Base-by-base conservation (phyloP, 2,329 filamentous ascomycete genomes). In the Exophiala sp. region DNA sequence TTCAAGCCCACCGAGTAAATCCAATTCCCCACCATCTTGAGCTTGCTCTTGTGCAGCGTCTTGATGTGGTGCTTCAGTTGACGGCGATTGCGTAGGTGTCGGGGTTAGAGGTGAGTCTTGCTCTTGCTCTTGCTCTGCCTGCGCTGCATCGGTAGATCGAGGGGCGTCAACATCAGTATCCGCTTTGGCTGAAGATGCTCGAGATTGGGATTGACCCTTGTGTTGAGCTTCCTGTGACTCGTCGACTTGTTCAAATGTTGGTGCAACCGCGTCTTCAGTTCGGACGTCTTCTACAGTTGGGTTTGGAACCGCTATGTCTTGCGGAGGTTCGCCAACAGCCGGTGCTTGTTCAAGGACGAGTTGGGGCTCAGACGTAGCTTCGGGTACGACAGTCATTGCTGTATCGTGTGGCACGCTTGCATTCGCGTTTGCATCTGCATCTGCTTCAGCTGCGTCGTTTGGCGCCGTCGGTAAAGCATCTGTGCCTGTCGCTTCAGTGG, bases 1-100 rank as follows among this genome's bases (percentile, higher is more conserved):
- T 23, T 56, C 53, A 10, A 56, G 24, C 6, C 40, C 50, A 32
- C 53, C 50, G n/a, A 56, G 43, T 24, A 56, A 43, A 34, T 56
- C 53, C 22, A 56, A 10, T 9, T 50, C 50, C 10, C 18, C 35
- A 21, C 8, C 44, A 23, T 21, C 39, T 14, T 41, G 19, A 24
- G 19, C 38, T 41, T 41, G 19, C 21, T 41, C 38, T 24, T 9
- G 19, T 41, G 19, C 19, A 37, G 18, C 14, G 10, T 27, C 24
- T 1, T 37, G 14, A 8, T 37, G 5, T 37, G n/a, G 14, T 37
- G 18, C 34, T 37, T 37, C 14, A 7, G 5, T 5, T 37, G 6
- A 5, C 6, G 3, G n/a, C 14, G 18, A 8, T 19, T 37, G 34
- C n/a, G 16, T 8, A 5, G n/a, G 34, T 19, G 14, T 37, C 8